These are phyloP conservation scores for Drosera capensis DNA, from an alignment of 148 eudicot genomes.

Conservation along the genomic window DNA sequence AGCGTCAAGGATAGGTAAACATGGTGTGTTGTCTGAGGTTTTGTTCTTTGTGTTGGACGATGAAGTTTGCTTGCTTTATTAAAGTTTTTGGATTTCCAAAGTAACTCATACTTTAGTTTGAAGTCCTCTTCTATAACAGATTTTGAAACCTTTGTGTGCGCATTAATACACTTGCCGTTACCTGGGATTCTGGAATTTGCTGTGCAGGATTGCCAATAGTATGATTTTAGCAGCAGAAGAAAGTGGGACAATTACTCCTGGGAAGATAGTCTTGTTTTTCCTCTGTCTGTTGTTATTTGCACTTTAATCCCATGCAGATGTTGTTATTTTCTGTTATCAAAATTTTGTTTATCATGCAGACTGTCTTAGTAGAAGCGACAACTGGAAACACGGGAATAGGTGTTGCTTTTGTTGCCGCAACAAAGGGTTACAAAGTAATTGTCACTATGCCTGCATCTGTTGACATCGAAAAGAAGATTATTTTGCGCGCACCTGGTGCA, in stretches of 20 bases:
- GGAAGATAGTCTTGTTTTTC: conserved; percentile 24
- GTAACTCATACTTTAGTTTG: neutral
- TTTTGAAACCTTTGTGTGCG: neutral
- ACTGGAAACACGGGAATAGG: conserved; percentile 66
- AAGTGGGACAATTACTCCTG: conserved; percentile 51
- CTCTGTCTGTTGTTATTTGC: neutral
- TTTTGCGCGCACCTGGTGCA: conserved; percentile 61
- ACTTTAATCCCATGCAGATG: neutral
- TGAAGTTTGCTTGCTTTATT: neutral
- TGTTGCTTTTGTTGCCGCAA: conserved; percentile 57
- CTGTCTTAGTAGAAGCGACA: conserved; percentile 53
- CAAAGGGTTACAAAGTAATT: conserved; percentile 44
- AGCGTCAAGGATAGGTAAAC: conserved; percentile 68
- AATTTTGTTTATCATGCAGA: conserved; percentile 15
- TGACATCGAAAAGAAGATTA: conserved; percentile 45
- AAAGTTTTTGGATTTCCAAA: too few species aligned
- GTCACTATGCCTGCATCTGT: conserved; percentile 58
- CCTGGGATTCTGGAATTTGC: conserved; percentile 3
- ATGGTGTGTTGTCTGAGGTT: neutral
- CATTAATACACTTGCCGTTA: neutral
- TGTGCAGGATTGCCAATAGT: conserved; percentile 40
- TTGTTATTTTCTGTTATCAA: neutral
- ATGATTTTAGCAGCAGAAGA: conserved; percentile 66
- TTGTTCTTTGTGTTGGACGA: neutral
- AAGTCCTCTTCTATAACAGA: neutral